Base-by-base conservation (phyloP, 2,329 filamentous ascomycete genomes). In the Venturia pyrina region DNA sequence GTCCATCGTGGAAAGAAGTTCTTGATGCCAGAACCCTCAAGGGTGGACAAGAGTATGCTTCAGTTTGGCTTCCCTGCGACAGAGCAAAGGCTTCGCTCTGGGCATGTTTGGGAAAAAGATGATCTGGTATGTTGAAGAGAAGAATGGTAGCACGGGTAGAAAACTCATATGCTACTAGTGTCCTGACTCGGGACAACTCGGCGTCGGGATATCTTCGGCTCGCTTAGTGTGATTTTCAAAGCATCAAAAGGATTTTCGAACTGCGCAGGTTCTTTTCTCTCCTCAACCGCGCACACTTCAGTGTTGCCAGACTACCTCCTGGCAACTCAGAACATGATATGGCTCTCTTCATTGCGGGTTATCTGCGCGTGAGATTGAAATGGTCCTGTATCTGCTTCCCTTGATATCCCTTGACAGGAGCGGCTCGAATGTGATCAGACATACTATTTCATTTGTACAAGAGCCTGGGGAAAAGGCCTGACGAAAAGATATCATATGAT, bases 301-400 rank as follows among this genome's bases (percentile, higher is more conserved):
- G 56, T 59, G 53, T 34, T 59, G 53, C 53, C 53, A 57, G 44
- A 61, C 13, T 19, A 19, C 53, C 28, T 24, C 32, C 19, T 65
- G 28, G 37, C 50, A 57, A 34, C 43, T 34, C 43, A 62, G 41
- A 64, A 64, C 50, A 53, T 65, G 63, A 41, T 34, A 41, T 65
- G 63, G n/a, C 34, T 50, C n/a, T 66, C 43, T 62, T 59, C 73
- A 71, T 71, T 69, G 70, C 69, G 69, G 69, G 70, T 68, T 70
- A 57, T 70, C 68, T 73, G 75, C 72, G 79, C 76, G 79, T 76
- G 68, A 81, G 78, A 81, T 67, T 69, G 73, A 77, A 65, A 48
- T 64, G 37, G 77, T 78, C 78, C 78, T 74, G 79, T 81, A 81
- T 81, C 79, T 81, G 77, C 79, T 77, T 78, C 79, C 79, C 75